These are phyloP conservation scores for Trichoderma breve DNA, from an alignment of 2,329 filamentous ascomycete genomes.

Conservation along the genomic window DNA sequence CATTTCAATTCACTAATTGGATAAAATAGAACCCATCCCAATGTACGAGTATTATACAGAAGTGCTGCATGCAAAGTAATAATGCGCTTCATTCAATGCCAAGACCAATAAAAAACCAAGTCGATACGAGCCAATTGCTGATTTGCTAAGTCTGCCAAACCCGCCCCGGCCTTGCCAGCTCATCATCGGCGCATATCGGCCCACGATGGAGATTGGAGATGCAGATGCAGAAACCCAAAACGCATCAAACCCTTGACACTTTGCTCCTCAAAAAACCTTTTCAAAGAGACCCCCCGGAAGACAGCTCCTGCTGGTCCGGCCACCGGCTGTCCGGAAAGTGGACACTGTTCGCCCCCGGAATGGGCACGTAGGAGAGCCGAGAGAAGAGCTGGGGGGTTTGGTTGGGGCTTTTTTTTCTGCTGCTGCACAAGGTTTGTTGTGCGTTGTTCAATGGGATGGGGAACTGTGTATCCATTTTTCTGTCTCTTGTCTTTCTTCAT, in stretches of 20 bases:
- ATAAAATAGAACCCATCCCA: background rate
- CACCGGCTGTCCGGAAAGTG: conserved; percentile 14
- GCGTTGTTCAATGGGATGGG: background rate
- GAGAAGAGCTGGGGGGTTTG: background rate
- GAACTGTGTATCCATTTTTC: background rate
- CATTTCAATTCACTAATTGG: background rate
- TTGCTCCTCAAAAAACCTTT: background rate
- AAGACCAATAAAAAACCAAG: background rate
- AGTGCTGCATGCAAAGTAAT: background rate
- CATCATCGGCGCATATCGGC: conserved; percentile 1
- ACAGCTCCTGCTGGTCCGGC: background rate
- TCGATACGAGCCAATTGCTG: background rate
- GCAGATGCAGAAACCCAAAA: background rate
- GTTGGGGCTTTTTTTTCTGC: background rate
- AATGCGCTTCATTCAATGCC: background rate
- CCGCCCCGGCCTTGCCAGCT: background rate
- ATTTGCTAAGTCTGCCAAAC: background rate
- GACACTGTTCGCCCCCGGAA: background rate
- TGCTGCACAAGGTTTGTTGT: background rate
- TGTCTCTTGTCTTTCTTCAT: background rate
- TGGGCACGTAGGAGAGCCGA: background rate
- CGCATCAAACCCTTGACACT: background rate
- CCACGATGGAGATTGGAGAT: background rate
- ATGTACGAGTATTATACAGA: background rate
- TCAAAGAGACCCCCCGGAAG: background rate